Conservation (phyloP, 306 rosid species). For the Hippophae rhamnoides region DNA sequence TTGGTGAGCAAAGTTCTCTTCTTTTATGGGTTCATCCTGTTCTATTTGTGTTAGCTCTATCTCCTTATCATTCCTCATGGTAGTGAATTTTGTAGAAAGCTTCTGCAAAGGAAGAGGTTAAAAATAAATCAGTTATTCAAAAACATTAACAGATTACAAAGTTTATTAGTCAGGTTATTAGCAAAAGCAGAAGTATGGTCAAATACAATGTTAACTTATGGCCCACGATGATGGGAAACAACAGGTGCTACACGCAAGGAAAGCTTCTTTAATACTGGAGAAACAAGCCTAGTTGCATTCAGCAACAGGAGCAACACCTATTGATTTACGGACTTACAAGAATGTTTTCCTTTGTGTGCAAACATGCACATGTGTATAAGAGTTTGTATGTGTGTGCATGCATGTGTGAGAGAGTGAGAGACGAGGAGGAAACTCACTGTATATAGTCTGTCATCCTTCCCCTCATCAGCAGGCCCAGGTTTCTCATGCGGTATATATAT, state of each 20-base stretch:
- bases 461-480: conserved; percentile 41
- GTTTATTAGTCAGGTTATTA: too few relatives aligned
- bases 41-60: conserved; percentile 35
- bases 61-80: conserved; percentile 44
- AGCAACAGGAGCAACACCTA: too few relatives aligned
- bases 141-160: not conserved
- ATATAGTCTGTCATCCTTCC: conserved; percentile 38
- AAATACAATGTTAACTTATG: too few relatives aligned
- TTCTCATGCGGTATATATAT: conserved; percentile 41
- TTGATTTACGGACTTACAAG: too few relatives aligned
- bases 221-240: too few relatives aligned
- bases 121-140: not conserved
- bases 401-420: conserved; percentile 6
- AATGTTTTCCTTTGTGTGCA: too few relatives aligned
- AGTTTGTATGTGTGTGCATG: not conserved
- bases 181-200: too few relatives aligned
- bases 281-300: not conserved
- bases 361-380: not conserved
- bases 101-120: conserved; percentile 40
- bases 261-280: not conserved
- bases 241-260: not conserved
- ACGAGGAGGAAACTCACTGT: conserved; percentile 32
- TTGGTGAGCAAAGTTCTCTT: conserved; percentile 33
- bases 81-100: conserved; percentile 47
- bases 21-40: conserved; percentile 29